These are phyloP conservation scores for Botrytis medusae DNA, from an alignment of 2,329 filamentous ascomycete species.

Conservation along the genomic window DNA sequence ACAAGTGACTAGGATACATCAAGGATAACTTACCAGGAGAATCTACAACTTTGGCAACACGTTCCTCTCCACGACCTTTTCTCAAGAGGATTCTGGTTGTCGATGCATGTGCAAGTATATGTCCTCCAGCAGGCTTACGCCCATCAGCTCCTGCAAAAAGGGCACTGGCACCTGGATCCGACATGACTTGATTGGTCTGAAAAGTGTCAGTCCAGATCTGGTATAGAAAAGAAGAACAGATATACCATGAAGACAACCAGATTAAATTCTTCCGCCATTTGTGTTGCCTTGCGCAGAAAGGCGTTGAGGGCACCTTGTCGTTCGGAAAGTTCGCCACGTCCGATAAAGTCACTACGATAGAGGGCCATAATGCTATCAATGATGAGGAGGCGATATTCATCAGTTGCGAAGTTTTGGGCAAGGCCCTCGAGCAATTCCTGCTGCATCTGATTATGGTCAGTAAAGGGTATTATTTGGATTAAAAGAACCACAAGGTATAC, in stretches of 20 bases:
- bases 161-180: constrained; percentile 66
- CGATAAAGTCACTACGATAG: constrained; percentile 66
- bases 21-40: constrained; percentile 54
- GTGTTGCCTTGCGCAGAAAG: constrained; percentile 61
- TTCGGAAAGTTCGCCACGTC: constrained; percentile 66
- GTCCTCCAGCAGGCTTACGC: constrained; percentile 65
- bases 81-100: constrained; percentile 65
- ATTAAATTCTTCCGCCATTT: constrained; percentile 71
- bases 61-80: constrained; percentile 68
- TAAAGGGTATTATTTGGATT: background rate
- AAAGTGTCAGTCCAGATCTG: background rate
- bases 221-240: constrained; percentile 34
- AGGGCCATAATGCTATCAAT: constrained; percentile 71
- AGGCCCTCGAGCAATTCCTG: constrained; percentile 63
- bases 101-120: constrained; percentile 68
- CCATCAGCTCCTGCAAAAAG: constrained; percentile 68
- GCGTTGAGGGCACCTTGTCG: constrained; percentile 67
- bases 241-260: constrained; percentile 63
- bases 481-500: constrained; percentile 27
- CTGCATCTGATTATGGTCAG: constrained; percentile 47
- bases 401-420: constrained; percentile 58
- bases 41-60: constrained; percentile 68
- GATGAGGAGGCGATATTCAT: constrained; percentile 64
- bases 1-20: background rate
- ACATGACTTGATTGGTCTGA: constrained; percentile 70